Conservation (phyloP, 192 early-diverging fungal genomes). For the Coemansia aciculifera region DNA sequence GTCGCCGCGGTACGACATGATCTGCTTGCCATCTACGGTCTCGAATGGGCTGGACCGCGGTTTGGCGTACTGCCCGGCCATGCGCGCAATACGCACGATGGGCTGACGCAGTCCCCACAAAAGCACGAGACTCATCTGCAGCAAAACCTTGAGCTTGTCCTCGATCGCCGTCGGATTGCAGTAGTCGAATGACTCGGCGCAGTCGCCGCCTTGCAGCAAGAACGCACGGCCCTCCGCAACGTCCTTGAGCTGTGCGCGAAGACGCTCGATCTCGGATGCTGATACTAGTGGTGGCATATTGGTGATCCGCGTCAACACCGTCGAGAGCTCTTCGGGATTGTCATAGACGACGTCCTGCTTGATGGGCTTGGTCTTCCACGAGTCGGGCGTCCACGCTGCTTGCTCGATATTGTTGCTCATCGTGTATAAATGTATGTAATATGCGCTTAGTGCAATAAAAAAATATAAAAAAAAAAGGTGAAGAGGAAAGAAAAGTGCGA, state of each 20-base stretch:
- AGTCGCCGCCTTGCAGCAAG: constrained; percentile 97
- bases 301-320: constrained; percentile 74
- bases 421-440: constrained; percentile 8
- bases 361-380: constrained; percentile 75
- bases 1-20: constrained; percentile 92
- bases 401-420: constrained; percentile 4
- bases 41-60: constrained; percentile 92
- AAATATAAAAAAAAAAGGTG: too few species aligned
- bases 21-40: constrained; percentile 76
- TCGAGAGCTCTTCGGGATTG: constrained; percentile 65
- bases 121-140: constrained; percentile 97
- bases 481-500: background rate
- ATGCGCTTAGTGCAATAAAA: background rate
- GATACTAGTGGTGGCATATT: constrained; percentile 90
- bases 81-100: constrained; percentile 94
- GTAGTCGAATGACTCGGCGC: constrained; percentile 98
- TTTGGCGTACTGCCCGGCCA: constrained; percentile 99
- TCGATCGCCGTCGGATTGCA: constrained; percentile 91
- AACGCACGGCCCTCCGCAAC: constrained; percentile 91
- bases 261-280: constrained; percentile 78
- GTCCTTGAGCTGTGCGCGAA: constrained; percentile 81
- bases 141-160: constrained; percentile 91
- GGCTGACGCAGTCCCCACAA: constrained; percentile 92
- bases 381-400: constrained; percentile 63
- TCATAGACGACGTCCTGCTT: constrained; percentile 90